phyloP scores from a whole-genome alignment of 179 eudicot genomes.

The Spergularia azorica region DNA sequence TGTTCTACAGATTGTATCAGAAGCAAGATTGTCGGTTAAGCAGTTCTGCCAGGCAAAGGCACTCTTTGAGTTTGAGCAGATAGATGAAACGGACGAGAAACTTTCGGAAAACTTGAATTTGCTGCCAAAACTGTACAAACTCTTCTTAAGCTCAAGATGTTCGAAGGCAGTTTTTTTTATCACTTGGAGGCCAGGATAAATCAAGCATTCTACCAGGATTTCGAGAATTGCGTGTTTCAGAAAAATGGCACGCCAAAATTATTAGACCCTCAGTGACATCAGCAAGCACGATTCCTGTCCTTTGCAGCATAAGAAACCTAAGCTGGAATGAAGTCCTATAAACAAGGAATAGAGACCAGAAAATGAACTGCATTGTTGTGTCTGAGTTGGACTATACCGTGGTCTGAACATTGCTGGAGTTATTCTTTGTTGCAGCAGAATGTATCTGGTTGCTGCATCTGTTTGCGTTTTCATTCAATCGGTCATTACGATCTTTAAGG shows the following conservation, averaged over 20 bases:
- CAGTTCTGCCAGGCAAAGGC: slow-evolving; percentile 84
- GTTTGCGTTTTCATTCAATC: slow-evolving; percentile 86
- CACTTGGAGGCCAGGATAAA: slow-evolving; percentile 87
- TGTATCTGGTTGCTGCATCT: slow-evolving; percentile 93
- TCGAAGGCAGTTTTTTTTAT: slow-evolving; percentile 67
- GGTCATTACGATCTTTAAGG: slow-evolving; percentile 69
- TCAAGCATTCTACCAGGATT: slow-evolving; percentile 76
- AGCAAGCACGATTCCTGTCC: slow-evolving; percentile 63
- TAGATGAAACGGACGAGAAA: slow-evolving; percentile 60
- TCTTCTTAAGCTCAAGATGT: slow-evolving; percentile 58
- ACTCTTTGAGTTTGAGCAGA: slow-evolving; percentile 48
- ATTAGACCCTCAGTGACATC: slow-evolving; percentile 69
- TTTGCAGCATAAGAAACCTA: slow-evolving; percentile 70
- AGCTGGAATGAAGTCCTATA: slow-evolving; percentile 90
- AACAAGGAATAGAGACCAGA: slow-evolving; percentile 94
- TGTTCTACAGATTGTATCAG: slow-evolving; percentile 85
- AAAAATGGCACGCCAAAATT: slow-evolving; percentile 70
- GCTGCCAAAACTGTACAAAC: slow-evolving; percentile 67
- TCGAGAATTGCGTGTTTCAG: slow-evolving; percentile 78
- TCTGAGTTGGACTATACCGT: slow-evolving; percentile 78
- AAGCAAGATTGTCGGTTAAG: slow-evolving; percentile 77
- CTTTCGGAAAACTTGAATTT: slow-evolving; percentile 57
- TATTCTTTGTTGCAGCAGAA: slow-evolving; percentile 89
- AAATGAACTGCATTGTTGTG: slow-evolving; percentile 71
- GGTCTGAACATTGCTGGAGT: slow-evolving; percentile 94